A percentile compares a stretch with the other conserved stretches of the same genome.
These are phyloP conservation scores for Lasiodiplodia gonubiensis DNA, from an alignment of 2,329 filamentous ascomycete genomes.

Conservation along the genomic window DNA sequence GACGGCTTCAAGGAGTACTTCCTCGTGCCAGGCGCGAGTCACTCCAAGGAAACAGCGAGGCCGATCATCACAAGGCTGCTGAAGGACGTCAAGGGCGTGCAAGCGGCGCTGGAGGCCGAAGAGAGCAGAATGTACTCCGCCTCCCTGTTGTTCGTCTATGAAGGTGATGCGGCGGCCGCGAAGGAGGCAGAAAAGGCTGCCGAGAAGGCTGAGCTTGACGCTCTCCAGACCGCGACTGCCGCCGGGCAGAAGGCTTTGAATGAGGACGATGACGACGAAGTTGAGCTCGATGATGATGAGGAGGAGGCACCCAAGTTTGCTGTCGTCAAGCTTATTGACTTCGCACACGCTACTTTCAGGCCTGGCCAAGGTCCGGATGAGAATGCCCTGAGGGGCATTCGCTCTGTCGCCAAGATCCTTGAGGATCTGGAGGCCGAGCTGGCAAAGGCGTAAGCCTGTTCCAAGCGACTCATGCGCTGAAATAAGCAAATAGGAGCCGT, in stretches of 20 bases:
- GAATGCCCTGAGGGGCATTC: constrained; percentile 77
- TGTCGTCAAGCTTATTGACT: constrained; percentile 89
- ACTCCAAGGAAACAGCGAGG: constrained; percentile 40
- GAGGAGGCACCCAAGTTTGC: constrained; percentile 71
- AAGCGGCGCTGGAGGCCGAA: constrained; percentile 62
- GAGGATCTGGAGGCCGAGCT: constrained; percentile 59
- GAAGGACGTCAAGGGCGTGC: constrained; percentile 60
- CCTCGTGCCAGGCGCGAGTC: constrained; percentile 43
- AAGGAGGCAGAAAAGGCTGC: constrained; percentile 32
- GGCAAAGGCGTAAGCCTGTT: constrained; percentile 31
- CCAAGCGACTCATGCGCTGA: background rate
- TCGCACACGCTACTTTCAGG: constrained; percentile 88
- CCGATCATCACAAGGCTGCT: constrained; percentile 36
- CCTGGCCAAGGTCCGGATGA: constrained; percentile 84
- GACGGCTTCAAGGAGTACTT: constrained; percentile 66
- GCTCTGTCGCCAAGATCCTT: constrained; percentile 74
- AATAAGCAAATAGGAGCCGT: background rate
- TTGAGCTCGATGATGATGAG: constrained; percentile 54
- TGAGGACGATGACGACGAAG: constrained; percentile 54
- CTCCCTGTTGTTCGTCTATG: constrained; percentile 69
- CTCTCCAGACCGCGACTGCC: constrained; percentile 48
- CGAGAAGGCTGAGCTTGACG: constrained; percentile 30
- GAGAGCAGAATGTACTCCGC: constrained; percentile 73
- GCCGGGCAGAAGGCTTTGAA: constrained; percentile 36
- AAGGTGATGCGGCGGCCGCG: constrained; percentile 61